Percentiles rank a stretch among this genome's conserved stretches.
Evolutionary conservation across 1,284 basidiomycete genomes (phyloP).

Genomic region (Ceratobasidium sp.): DNA sequence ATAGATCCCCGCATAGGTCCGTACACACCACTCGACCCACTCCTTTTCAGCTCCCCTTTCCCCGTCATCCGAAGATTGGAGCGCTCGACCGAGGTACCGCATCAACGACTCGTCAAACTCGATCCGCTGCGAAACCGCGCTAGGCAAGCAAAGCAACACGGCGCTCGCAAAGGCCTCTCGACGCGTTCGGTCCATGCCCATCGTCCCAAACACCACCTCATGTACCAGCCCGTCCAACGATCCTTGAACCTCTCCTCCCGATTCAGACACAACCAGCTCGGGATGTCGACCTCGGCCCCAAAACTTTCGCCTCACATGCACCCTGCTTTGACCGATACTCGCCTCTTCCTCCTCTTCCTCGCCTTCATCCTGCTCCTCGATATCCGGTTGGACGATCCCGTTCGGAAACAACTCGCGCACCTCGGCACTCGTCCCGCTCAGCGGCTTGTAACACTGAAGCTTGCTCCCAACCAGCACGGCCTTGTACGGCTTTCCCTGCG

Average conservation of each 20-base stretch:
- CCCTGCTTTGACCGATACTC: slow-evolving; percentile 1
- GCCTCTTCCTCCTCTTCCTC: slow-evolving; percentile 63
- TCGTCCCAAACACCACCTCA: slow-evolving; percentile 83
- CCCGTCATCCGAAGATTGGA: slow-evolving; percentile 61
- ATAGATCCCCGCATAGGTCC: slow-evolving; percentile 74
- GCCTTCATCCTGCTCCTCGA: slow-evolving; percentile 49
- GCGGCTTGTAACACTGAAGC: slow-evolving; percentile 85
- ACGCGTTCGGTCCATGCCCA: slow-evolving; percentile 59
- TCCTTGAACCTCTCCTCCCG: slow-evolving; percentile 71
- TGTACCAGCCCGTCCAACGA: slow-evolving; percentile 82
- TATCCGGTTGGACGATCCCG: slow-evolving; percentile 55
- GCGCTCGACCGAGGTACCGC: slow-evolving; percentile 28
- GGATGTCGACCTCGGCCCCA: slow-evolving; percentile 85
- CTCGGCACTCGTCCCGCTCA: slow-evolving; percentile 72
- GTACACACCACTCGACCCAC: slow-evolving; percentile 73
- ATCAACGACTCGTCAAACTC: slow-evolving; percentile 44
- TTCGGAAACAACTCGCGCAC: slow-evolving; percentile 80
- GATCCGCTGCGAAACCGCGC: not conserved
- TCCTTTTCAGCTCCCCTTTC: slow-evolving; percentile 64
- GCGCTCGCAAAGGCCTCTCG: slow-evolving; percentile 27
- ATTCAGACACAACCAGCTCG: slow-evolving; percentile 68
- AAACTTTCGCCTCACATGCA: slow-evolving; percentile 59
- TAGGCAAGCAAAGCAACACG: slow-evolving; percentile 27
- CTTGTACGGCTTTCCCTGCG: slow-evolving; percentile 83
- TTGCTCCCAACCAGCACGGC: slow-evolving; percentile 84